Conservation (phyloP, 2,329 filamentous ascomycete species). For the Xylariaceae sp. region DNA sequence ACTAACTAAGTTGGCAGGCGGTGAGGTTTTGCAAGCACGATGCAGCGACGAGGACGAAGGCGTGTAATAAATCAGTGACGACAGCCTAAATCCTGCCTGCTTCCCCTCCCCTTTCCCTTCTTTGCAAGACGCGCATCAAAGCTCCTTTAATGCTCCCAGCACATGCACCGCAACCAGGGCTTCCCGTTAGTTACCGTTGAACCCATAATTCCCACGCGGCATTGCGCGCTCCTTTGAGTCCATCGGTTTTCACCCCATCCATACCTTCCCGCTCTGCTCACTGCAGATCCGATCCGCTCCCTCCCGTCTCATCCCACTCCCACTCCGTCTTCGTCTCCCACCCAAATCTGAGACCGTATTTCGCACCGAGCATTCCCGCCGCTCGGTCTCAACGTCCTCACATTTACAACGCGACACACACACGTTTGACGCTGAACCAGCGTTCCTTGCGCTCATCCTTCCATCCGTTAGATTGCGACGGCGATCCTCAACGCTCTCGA, state of each 20-base stretch:
- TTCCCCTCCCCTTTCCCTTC: slow-evolving; percentile 1
- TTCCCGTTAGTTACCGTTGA: not conserved
- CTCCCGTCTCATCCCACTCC: not conserved
- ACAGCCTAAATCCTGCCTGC: slow-evolving; percentile 9
- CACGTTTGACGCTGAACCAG: not conserved
- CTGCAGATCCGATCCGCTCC: no score
- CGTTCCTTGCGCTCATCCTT: not conserved
- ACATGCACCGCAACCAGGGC: not conserved
- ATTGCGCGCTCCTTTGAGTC: not conserved
- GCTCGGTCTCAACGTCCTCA: not conserved
- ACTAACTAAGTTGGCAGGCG: slow-evolving; percentile 15
- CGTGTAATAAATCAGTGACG: slow-evolving; percentile 8
- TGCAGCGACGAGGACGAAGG: slow-evolving; percentile 14
- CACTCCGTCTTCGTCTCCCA: not conserved
- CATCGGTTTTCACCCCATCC: not conserved
- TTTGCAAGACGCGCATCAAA: slow-evolving; percentile 2
- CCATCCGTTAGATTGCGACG: not conserved
- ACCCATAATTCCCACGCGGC: not conserved
- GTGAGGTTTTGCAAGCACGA: slow-evolving; percentile 16
- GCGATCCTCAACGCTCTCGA: not conserved
- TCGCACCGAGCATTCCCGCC: not conserved
- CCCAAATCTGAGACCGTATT: not conserved
- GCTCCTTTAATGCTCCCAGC: not conserved
- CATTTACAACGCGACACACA: not conserved
- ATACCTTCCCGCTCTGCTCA: no score